phyloP scores from a whole-genome alignment of 192 early-diverging fungal genomes.

The Backusella luteola region DNA sequence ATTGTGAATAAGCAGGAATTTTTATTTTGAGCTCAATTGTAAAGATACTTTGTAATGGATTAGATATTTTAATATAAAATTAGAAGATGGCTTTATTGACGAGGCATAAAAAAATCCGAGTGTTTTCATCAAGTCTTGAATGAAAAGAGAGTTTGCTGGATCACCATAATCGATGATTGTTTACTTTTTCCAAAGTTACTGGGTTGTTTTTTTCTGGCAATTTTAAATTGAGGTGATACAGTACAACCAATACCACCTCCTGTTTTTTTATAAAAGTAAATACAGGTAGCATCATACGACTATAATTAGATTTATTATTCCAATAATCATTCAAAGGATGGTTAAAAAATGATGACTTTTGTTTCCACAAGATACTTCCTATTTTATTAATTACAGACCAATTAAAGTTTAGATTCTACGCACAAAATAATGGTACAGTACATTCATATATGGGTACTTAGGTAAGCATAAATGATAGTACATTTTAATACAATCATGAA shows the following conservation, averaged over 20 bases:
- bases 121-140: background rate
- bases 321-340: background rate
- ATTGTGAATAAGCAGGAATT: background rate
- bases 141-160: background rate
- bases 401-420: constrained; percentile 5
- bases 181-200: background rate
- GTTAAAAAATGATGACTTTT: background rate
- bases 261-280: constrained; percentile 3
- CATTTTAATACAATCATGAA: background rate
- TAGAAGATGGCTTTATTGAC: background rate
- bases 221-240: constrained; percentile 1
- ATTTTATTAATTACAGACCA: background rate
- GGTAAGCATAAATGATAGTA: constrained; percentile 8
- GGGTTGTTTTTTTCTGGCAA: background rate
- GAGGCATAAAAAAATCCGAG: background rate
- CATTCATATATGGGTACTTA: background rate
- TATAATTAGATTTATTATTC: constrained; percentile 7
- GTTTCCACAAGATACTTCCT: constrained; percentile 8
- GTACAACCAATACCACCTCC: background rate
- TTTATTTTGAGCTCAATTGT: background rate
- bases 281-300: background rate
- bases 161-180: background rate
- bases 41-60: background rate
- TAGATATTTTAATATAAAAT: background rate
- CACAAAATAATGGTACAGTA: constrained; percentile 7